Base-by-base conservation (phyloP, 2,329 filamentous ascomycete species). In the Penicillium sp. region DNA sequence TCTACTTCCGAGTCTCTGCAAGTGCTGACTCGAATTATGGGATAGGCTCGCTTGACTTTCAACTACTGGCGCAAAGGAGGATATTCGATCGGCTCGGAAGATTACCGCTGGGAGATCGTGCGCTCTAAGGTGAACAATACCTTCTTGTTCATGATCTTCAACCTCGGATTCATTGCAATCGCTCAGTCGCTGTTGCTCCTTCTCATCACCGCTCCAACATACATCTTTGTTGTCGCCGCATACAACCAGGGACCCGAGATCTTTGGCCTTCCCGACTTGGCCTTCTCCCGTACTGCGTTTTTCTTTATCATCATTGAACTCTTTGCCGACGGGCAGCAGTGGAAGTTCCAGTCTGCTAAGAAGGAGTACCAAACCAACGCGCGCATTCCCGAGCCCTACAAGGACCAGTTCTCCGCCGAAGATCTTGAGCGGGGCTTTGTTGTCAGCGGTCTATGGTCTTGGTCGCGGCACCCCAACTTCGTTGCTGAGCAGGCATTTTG, bases 1-100 rank as follows among this genome's bases (percentile, higher is more conserved):
- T 10, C 36, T 40, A 10, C 6, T 12, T 33, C 1, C 16, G 3
- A 7, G 5, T 6, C 19, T 22, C 16, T 19, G 0, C 9, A 46
- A 46, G 19, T 33, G 25, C 45, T 42, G 26, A 36, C 11, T 40
- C 11, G 33, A 49, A 49, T 47, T 22, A 40, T 56, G 50, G 67
- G 70, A 44, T 62, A 91, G 89, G 71, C 78, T 55, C 88, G 94
- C 11, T 78, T 99, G 74, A 97, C 93, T 3, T 97, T 84, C 80
- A 99, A 99, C 76, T 99, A 97, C 77, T 96, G 89, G 87, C 88
- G 94, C 56, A 96, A 90, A 73, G 94, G 94, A 37, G 94, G 94
- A 25, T 99, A 99, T 73, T 78, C 82, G 16, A 80, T 92, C 61
- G 93, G 94, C 36, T 92, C 89, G 16, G 93, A 99, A 75, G 94